phyloP scores from a whole-genome alignment of 192 early-diverging fungal species.

The Backusella westeae region DNA sequence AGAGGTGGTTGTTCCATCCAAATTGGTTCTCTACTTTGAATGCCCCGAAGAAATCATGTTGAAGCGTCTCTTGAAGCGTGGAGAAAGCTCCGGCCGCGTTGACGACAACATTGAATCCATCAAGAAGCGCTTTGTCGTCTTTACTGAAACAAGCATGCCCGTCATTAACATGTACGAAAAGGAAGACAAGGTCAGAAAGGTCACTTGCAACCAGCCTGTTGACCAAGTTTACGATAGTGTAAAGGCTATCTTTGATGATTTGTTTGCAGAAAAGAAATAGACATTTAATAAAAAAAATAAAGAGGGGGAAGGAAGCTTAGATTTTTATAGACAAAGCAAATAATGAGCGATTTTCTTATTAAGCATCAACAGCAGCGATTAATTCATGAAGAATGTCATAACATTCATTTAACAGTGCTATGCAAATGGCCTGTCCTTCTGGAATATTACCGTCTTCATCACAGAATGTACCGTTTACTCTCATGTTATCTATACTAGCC shows the following conservation, averaged over 20 bases:
- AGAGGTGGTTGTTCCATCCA: conserved; percentile 69
- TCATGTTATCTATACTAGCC: conserved; percentile 76
- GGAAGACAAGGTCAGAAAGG: conserved; percentile 75
- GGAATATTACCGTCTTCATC: conserved; percentile 82
- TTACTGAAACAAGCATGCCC: conserved; percentile 83
- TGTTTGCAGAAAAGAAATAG: conserved; percentile 14
- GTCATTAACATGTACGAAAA: conserved; percentile 85
- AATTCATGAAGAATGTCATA: conserved; percentile 82
- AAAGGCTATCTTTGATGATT: conserved; percentile 14
- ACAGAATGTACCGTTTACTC: conserved; percentile 82
- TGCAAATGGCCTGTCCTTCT: conserved; percentile 77
- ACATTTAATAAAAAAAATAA: not conserved
- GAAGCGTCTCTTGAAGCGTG: conserved; percentile 87
- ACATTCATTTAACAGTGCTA: conserved; percentile 83
- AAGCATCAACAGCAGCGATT: conserved; percentile 49
- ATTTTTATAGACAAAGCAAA: not conserved
- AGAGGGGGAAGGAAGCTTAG: not conserved
- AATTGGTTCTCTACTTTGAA: conserved; percentile 89
- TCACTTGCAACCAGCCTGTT: conserved; percentile 40
- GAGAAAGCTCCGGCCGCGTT: conserved; percentile 87
- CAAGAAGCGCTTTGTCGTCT: conserved; percentile 90
- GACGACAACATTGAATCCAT: conserved; percentile 98
- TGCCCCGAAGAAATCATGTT: conserved; percentile 94
- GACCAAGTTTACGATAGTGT: conserved; percentile 14
- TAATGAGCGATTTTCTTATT: not conserved